Conservation (phyloP, 2,329 filamentous ascomycete species). For the Tympanopsis confertula region DNA sequence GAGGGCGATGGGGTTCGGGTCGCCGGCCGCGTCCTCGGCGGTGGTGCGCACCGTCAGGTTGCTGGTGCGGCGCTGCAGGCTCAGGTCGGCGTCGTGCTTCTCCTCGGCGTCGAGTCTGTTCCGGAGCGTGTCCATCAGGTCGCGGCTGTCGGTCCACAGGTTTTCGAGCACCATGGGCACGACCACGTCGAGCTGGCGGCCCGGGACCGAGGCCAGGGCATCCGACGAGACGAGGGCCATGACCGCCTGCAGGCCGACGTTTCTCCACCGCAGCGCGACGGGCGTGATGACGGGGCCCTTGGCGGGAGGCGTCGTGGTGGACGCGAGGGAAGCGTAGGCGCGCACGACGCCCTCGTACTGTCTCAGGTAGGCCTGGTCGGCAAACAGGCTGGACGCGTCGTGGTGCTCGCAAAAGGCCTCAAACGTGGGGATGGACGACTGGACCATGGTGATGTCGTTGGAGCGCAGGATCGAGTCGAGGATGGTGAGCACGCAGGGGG, state of each 20-base stretch:
- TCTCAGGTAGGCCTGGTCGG: slow-evolving; percentile 70
- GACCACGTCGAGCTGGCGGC: slow-evolving; percentile 65
- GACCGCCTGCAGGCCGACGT: slow-evolving; percentile 40
- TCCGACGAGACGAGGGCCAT: slow-evolving; percentile 70
- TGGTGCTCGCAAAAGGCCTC: slow-evolving; percentile 81
- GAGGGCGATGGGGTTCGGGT: slow-evolving; percentile 59
- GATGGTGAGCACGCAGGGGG: slow-evolving; percentile 72
- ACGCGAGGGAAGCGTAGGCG: slow-evolving; percentile 70
- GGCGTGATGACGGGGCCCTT: slow-evolving; percentile 55
- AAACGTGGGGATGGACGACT: slow-evolving; percentile 78
- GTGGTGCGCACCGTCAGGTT: slow-evolving; percentile 65
- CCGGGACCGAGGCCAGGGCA: slow-evolving; percentile 62
- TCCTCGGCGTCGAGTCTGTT: slow-evolving; percentile 58
- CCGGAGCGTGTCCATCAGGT: slow-evolving; percentile 58
- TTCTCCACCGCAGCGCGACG: slow-evolving; percentile 51
- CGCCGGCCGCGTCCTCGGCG: slow-evolving; percentile 61
- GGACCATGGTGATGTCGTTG: slow-evolving; percentile 81
- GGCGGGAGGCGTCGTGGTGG: slow-evolving; percentile 39
- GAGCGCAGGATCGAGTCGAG: slow-evolving; percentile 74
- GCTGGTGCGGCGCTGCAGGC: slow-evolving; percentile 61
- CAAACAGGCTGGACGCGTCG: slow-evolving; percentile 73
- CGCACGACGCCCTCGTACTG: slow-evolving; percentile 75
- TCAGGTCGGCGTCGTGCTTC: slow-evolving; percentile 52
- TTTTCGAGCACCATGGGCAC: slow-evolving; percentile 82
- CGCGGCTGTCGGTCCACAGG: slow-evolving; percentile 63